phyloP scores from a whole-genome alignment of 768 basidiomycete genomes.

The Sistotremastrum suecicum region DNA sequence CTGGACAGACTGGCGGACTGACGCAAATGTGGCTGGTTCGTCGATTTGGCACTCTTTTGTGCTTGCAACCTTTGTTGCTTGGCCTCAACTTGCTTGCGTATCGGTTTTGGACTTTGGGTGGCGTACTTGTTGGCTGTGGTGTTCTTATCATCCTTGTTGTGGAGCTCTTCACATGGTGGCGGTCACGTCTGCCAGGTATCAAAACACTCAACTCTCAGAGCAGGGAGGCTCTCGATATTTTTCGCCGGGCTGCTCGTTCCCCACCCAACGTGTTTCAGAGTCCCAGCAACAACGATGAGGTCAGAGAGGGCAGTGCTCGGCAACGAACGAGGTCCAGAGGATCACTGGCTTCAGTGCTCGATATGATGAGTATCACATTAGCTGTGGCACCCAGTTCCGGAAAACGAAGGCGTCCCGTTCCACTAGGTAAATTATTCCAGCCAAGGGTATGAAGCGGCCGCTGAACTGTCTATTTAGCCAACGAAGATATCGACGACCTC shows the following conservation, averaged over 20 bases:
- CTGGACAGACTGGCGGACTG: conserved; percentile 55
- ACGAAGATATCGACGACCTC: conserved; percentile 70
- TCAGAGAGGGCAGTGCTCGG: conserved; percentile 35
- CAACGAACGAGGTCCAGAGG: conserved; percentile 34
- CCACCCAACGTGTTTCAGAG: no score
- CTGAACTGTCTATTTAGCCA: conserved; percentile 25
- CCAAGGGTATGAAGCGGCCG: not conserved
- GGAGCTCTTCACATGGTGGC: conserved; percentile 41
- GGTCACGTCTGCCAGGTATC: conserved; percentile 33
- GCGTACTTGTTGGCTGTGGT: conserved; percentile 43
- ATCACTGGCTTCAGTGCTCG: conserved; percentile 69
- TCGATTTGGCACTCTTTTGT: conserved; percentile 55
- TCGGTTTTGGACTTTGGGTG: conserved; percentile 58
- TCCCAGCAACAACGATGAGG: conserved; percentile 19
- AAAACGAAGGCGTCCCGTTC: conserved; percentile 42
- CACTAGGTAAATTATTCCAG: conserved; percentile 39
- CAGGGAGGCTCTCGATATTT: conserved; percentile 41
- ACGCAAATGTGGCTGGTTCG: conserved; percentile 65
- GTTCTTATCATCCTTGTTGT: conserved; percentile 40
- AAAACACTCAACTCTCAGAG: conserved; percentile 41
- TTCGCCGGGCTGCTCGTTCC: conserved; percentile 26
- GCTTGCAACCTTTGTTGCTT: conserved; percentile 60
- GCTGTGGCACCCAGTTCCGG: conserved; percentile 56
- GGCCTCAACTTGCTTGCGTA: conserved; percentile 60
- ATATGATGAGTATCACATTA: conserved; percentile 72